Evolutionary conservation across 805 yeast species (phyloP), one percentile per base, ranked within the genome.

Genomic region (Schwanniomyces vanrijiae): DNA sequence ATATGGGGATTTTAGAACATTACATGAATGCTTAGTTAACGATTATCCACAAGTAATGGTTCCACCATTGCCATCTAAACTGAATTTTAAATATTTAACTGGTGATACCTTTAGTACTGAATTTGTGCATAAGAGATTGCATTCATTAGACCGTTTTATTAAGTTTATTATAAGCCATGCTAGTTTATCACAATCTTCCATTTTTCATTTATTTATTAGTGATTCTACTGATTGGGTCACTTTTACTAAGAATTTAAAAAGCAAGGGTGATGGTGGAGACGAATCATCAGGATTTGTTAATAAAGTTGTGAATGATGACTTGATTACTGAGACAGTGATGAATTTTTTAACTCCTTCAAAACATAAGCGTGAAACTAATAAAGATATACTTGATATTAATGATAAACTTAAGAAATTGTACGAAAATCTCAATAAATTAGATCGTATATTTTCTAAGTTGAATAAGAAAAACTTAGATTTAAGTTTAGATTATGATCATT

Each of bases 41-140:
- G 97, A 91, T 61, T 87, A 75, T 61, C 96, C 97, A 0, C 87
- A 94, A 3, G 76, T 88, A 49, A 81, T 94, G 11, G 81, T 92
- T 0, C 99, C 99, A 0, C 97, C 98, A 11, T 74, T 92, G 45
- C 99, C 99, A 0, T 95, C 92, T 51, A 91, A 90, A 65, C 88
- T 88, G 69, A 81, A 96, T 50, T 74, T 92, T 56, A 96, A 92
- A 63, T 92, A 94, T 66, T 77, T 92, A 44, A 90, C 95, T 33
- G 98, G 99, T 9, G 97, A 92, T 58, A 76, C 98, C 33, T 92
- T 92, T 62, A 83, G 92, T 22, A 75, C 81, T 11, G 90, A 88
- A 48, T 94, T 94, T 65, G 92, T 96, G 0, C 73, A 77, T 50
- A 88, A 88, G 62, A 73, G 99, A 55, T 84, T 95, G 3, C 82